A percentile compares a stretch with the other conserved stretches of the same genome.
Evolutionary conservation across 2,329 filamentous ascomycete genomes (phyloP).

Genomic region (Meredithiella fracta): DNA sequence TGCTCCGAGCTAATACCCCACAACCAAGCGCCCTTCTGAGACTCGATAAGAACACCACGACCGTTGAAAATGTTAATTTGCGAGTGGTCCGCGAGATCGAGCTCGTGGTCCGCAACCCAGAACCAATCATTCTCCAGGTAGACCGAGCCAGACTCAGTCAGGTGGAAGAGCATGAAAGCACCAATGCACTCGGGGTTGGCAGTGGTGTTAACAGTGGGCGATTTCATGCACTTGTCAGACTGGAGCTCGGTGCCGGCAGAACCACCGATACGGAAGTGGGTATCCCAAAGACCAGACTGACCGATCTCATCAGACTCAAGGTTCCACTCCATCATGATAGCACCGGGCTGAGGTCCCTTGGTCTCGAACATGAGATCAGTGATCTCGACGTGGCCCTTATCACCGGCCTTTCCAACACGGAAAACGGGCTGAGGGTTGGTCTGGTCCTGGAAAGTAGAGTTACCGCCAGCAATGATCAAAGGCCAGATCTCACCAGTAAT

Average conservation of each 20-base stretch:
- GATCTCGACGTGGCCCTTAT: conserved; percentile 70
- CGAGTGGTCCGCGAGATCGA: conserved; percentile 56
- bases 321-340: conserved; percentile 87
- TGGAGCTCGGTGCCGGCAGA: conserved; percentile 70
- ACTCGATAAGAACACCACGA: conserved; percentile 68
- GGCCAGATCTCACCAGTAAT: conserved; percentile 90
- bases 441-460: conserved; percentile 53
- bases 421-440: conserved; percentile 68
- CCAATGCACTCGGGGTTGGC: conserved; percentile 55
- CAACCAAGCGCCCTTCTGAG: conserved; percentile 58
- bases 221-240: conserved; percentile 64
- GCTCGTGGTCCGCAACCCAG: conserved; percentile 82
- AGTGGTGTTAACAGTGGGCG: conserved; percentile 42
- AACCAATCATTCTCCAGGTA: conserved; percentile 86
- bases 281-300: conserved; percentile 74
- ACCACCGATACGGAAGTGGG: conserved; percentile 88
- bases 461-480: conserved; percentile 67
- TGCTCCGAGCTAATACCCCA: conserved; percentile 60
- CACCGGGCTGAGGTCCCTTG: conserved; percentile 65
- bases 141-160: conserved; percentile 44
- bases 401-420: conserved; percentile 63
- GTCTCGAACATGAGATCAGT: conserved; percentile 77
- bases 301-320: conserved; percentile 51
- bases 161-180: conserved; percentile 53
- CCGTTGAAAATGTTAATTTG: conserved; percentile 82